Evolutionary conservation across 2,329 filamentous ascomycete genomes (phyloP).

Genomic region (Colletotrichum simmondsii): DNA sequence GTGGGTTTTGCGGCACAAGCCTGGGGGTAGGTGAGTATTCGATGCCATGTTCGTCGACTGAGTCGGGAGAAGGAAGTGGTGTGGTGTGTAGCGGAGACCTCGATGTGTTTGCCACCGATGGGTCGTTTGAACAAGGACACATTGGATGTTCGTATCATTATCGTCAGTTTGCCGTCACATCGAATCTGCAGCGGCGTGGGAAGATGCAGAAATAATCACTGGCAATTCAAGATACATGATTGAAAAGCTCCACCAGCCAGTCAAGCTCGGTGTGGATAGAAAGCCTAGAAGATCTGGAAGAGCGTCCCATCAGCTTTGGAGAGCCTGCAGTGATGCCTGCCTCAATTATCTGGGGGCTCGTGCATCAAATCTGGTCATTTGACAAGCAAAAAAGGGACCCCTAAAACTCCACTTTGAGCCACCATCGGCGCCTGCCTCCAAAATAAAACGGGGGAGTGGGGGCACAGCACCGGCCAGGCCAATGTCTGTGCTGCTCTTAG

Average conservation of each 20-base stretch:
- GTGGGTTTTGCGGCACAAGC: not conserved
- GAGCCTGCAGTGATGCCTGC: too few relatives aligned
- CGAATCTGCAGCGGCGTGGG: not conserved
- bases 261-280: not conserved
- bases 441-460: constrained; percentile 4
- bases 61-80: not conserved
- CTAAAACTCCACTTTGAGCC: constrained; percentile 22
- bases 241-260: not conserved
- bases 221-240: not conserved
- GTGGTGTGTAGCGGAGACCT: not conserved
- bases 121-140: not conserved
- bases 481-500: constrained; percentile 6
- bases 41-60: too few relatives aligned
- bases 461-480: not conserved
- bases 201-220: not conserved
- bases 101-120: not conserved
- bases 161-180: not conserved
- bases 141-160: not conserved
- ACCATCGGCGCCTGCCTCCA: constrained; percentile 4
- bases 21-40: not conserved
- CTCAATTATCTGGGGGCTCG: too few relatives aligned
- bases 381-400: constrained; percentile 25
- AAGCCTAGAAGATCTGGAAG: not conserved
- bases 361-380: constrained; percentile 30
- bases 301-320: not conserved